phyloP scores from a whole-genome alignment of 352 stramenopile species.

The Phytopythium mirpurense region DNA sequence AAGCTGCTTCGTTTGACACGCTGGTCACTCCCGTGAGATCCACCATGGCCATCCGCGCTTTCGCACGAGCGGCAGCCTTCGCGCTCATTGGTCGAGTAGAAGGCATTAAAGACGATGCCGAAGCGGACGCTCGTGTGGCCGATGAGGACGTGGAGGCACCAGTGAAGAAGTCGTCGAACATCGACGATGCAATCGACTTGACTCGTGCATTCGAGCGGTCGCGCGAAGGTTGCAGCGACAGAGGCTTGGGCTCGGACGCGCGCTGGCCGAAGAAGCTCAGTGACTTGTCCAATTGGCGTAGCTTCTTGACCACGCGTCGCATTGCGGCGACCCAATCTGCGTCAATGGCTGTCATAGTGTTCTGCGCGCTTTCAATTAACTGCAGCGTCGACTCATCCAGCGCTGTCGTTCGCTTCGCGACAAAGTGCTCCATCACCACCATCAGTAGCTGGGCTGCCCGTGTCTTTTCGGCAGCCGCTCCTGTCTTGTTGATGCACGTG shows the following conservation, averaged over 20 bases:
- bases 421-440: constrained; percentile 39
- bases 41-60: constrained; percentile 26
- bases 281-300: constrained; percentile 49
- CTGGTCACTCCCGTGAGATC: constrained; percentile 42
- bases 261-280: constrained; percentile 52
- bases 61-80: constrained; percentile 50
- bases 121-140: not conserved
- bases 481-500: constrained; percentile 38
- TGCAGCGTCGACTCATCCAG: constrained; percentile 43
- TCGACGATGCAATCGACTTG: not conserved
- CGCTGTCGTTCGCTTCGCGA: constrained; percentile 43
- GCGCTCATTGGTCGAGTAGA: constrained; percentile 25
- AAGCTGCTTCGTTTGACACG: constrained; percentile 37
- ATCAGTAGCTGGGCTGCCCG: constrained; percentile 67
- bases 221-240: not conserved
- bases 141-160: not conserved
- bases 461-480: constrained; percentile 45
- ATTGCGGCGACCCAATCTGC: constrained; percentile 70
- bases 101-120: not conserved
- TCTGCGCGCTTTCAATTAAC: constrained; percentile 50
- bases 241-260: constrained; percentile 7
- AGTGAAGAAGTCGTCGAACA: constrained; percentile 2
- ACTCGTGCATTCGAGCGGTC: not conserved
- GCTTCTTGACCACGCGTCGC: constrained; percentile 53
- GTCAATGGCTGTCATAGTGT: constrained; percentile 37